A percentile compares a stretch with the other conserved stretches of the same genome.
Evolutionary conservation across 805 yeast genomes (phyloP).

Genomic region (Kodamaea kakaduensis): DNA sequence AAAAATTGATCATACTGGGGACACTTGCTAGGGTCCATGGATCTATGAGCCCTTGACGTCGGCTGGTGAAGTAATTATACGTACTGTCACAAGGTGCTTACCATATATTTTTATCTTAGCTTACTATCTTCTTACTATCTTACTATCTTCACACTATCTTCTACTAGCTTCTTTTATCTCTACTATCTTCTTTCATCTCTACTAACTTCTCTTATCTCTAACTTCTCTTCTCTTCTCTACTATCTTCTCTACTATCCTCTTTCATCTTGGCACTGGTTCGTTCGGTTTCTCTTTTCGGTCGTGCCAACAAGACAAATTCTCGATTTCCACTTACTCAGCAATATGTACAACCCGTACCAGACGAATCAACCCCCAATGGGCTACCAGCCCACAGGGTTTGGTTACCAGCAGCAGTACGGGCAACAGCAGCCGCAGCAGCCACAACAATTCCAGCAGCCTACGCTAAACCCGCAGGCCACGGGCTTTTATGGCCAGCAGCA

Average conservation of each 20-base stretch:
- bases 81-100: too few relatives aligned
- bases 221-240: not conserved
- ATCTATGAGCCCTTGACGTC: too few relatives aligned
- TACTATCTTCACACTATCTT: too few relatives aligned
- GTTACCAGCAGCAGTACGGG: slow-evolving; percentile 7
- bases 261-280: too few relatives aligned
- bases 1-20: too few relatives aligned
- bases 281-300: slow-evolving; percentile 2
- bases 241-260: not conserved
- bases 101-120: too few relatives aligned
- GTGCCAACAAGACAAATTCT: slow-evolving; percentile 2
- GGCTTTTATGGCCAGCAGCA: slow-evolving; percentile 20
- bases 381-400: slow-evolving; percentile 23
- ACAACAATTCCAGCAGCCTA: slow-evolving; percentile 11
- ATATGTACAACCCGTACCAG: slow-evolving; percentile 40
- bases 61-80: too few relatives aligned
- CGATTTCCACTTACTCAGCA: not conserved
- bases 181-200: too few relatives aligned
- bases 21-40: too few relatives aligned
- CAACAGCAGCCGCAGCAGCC: slow-evolving; percentile 10
- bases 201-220: not conserved
- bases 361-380: slow-evolving; percentile 30
- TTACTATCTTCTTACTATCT: too few relatives aligned
- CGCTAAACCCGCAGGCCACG: slow-evolving; percentile 29
- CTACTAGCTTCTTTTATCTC: too few relatives aligned